These are phyloP conservation scores for Diaporthe sp. DNA, from an alignment of 2,329 filamentous ascomycete genomes.

Conservation along the genomic window DNA sequence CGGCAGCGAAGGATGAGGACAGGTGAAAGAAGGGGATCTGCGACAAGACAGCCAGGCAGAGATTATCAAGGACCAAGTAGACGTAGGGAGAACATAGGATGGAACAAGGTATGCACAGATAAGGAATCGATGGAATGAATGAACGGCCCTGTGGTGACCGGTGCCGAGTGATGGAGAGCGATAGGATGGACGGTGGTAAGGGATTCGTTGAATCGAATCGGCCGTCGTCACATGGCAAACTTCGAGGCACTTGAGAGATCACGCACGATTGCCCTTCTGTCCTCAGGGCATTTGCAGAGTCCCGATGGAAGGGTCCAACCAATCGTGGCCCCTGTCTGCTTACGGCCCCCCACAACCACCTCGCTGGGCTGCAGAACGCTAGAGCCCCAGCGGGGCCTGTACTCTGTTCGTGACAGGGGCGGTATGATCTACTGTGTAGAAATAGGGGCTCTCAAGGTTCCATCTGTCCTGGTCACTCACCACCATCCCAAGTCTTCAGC, in stretches of 20 bases:
- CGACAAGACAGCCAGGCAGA: background rate
- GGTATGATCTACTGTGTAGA: conserved; percentile 19
- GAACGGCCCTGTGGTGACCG: background rate
- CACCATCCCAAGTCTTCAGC: background rate
- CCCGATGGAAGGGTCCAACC: conserved; percentile 27
- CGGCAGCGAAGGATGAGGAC: background rate
- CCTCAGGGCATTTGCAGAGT: conserved; percentile 29
- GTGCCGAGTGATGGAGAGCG: background rate
- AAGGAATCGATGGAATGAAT: background rate
- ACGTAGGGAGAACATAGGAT: background rate
- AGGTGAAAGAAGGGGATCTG: background rate
- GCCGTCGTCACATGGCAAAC: conserved; percentile 33
- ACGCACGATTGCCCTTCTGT: conserved; percentile 32
- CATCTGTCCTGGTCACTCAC: background rate
- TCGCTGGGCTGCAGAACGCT: conserved; percentile 21
- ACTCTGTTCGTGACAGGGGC: conserved; percentile 3
- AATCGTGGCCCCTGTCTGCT: background rate
- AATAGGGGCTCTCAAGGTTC: conserved; percentile 7
- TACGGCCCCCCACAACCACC: conserved; percentile 5
- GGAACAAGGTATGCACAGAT: conserved; percentile 19
- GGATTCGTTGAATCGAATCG: background rate
- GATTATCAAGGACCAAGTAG: background rate
- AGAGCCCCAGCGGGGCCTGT: background rate
- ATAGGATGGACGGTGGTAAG: background rate
- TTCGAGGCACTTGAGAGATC: background rate